These are phyloP conservation scores for Epichloe festucae DNA, from an alignment of 2,329 filamentous ascomycete genomes.

Conservation along the genomic window DNA sequence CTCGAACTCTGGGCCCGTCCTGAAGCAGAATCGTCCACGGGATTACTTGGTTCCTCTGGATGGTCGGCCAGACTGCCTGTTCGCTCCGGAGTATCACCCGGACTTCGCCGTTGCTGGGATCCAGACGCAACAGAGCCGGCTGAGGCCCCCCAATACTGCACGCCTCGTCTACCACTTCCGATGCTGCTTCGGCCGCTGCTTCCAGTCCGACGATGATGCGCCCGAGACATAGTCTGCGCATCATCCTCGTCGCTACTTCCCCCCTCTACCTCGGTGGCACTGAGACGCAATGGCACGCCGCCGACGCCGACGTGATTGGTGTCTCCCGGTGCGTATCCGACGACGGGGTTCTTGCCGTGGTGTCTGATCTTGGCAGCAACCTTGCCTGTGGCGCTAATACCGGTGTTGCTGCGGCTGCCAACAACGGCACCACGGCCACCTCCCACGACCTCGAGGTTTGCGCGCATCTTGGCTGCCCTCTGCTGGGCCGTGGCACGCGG, in stretches of 20 bases:
- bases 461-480: constrained; percentile 74
- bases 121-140: constrained; percentile 29
- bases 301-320: constrained; percentile 57
- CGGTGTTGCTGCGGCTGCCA: constrained; percentile 45
- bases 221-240: constrained; percentile 28
- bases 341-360: constrained; percentile 66
- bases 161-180: constrained; percentile 35
- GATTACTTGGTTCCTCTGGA: constrained; percentile 15
- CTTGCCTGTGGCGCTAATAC: constrained; percentile 46
- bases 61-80: constrained; percentile 37
- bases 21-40: constrained; percentile 30
- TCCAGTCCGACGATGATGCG: constrained; percentile 57
- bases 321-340: constrained; percentile 63
- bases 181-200: constrained; percentile 65
- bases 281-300: constrained; percentile 81
- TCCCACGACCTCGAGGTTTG: constrained; percentile 69
- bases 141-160: constrained; percentile 38
- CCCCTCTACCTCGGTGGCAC: constrained; percentile 92
- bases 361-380: constrained; percentile 81
- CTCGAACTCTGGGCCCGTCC: constrained; percentile 36
- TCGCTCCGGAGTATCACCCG: constrained; percentile 43
- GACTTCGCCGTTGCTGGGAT: constrained; percentile 31
- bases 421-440: constrained; percentile 29
- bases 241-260: constrained; percentile 72
- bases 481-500: constrained; percentile 72